Conservation (phyloP, 371 early-diverging fungal species). For the Mycotypha africana region DNA sequence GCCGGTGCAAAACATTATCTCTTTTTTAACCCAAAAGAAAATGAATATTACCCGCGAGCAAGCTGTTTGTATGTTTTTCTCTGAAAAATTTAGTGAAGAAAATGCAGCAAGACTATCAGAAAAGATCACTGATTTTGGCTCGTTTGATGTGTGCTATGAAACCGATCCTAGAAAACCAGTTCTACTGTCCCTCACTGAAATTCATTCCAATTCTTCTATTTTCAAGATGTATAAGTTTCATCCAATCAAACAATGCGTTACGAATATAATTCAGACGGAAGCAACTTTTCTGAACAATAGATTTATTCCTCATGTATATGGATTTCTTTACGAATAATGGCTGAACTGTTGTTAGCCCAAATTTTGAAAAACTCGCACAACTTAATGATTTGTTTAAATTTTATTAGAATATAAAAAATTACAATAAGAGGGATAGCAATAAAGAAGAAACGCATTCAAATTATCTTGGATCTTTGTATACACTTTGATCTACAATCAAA, state of each 20-base stretch:
- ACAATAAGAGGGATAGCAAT: neutral
- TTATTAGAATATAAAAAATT: neutral
- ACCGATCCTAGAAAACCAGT: conserved; percentile 7
- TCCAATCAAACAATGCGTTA: too few relatives aligned
- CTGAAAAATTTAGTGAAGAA: conserved; percentile 4
- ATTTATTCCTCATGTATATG: too few relatives aligned
- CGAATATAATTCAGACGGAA: neutral
- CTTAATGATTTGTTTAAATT: too few relatives aligned
- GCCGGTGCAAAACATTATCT: too few relatives aligned
- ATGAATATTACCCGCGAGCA: too few relatives aligned
- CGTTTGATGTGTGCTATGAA: conserved; percentile 9
- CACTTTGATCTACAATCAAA: neutral
- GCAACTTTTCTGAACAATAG: too few relatives aligned
- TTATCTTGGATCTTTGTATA: conserved; percentile 1
- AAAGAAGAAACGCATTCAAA: conserved; percentile 3
- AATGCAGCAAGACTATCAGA: conserved; percentile 1
- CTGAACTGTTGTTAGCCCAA: too few relatives aligned
- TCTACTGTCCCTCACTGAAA: neutral
- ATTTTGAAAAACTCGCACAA: too few relatives aligned
- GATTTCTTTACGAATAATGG: too few relatives aligned
- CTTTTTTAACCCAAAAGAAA: too few relatives aligned
- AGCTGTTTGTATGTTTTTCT: neutral
- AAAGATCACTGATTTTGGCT: conserved; percentile 6
- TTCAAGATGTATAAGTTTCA: conserved; percentile 2
- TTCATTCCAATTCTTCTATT: conserved; percentile 2